Percentiles rank a stretch among this genome's conserved stretches.
Conservation (phyloP, 2,329 filamentous ascomycete species). For the Dactylella cylindrospora region DNA sequence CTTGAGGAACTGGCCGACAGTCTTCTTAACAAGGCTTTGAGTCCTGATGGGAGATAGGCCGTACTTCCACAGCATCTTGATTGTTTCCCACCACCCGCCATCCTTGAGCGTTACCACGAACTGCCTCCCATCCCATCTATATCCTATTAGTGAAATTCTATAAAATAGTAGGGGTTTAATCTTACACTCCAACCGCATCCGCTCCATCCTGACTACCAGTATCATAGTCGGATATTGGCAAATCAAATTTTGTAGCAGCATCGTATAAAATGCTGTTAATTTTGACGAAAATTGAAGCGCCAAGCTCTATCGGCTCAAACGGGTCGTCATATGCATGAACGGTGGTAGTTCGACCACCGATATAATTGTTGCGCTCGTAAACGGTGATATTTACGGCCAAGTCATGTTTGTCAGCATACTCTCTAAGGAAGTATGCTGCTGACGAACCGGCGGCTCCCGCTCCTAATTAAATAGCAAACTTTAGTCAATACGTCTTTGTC, state of each 20-base stretch:
- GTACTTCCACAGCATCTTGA: constrained; percentile 81
- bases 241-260: constrained; percentile 69
- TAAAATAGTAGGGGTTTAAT: constrained; percentile 30
- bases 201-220: constrained; percentile 54
- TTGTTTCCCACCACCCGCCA: constrained; percentile 75
- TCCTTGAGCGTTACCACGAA: constrained; percentile 70
- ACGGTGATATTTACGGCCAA: constrained; percentile 76
- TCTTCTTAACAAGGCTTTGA: constrained; percentile 69
- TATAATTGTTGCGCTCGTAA: constrained; percentile 72
- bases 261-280: constrained; percentile 80
- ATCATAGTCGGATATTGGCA: constrained; percentile 59
- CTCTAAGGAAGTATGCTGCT: constrained; percentile 76
- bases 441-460: constrained; percentile 88
- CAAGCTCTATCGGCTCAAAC: constrained; percentile 73
- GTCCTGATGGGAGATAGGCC: constrained; percentile 75
- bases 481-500: background rate
- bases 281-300: constrained; percentile 86
- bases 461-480: constrained; percentile 58
- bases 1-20: constrained; percentile 71
- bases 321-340: constrained; percentile 73
- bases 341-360: constrained; percentile 86
- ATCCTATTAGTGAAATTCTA: constrained; percentile 59
- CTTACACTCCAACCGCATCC: constrained; percentile 47
- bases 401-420: constrained; percentile 65
- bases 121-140: constrained; percentile 77